Percentiles rank a stretch among this genome's conserved stretches.
Conservation (phyloP, 2,329 filamentous ascomycete genomes). For the Aspergillus phoenicis region DNA sequence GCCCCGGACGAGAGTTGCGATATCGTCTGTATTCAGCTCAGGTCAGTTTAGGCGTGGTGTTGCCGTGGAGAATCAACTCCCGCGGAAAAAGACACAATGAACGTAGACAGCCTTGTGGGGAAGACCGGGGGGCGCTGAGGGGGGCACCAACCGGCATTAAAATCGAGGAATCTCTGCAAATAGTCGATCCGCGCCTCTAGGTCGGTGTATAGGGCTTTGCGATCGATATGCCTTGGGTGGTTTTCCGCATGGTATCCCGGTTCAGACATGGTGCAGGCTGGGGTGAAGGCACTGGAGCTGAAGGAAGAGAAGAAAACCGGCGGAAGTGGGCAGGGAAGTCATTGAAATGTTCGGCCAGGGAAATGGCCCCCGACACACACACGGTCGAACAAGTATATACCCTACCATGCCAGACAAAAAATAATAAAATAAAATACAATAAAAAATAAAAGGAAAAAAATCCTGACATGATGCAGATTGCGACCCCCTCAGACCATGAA, state of each 20-base stretch:
- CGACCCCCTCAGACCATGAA: background rate
- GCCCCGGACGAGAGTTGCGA: slow-evolving; percentile 69
- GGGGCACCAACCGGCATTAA: slow-evolving; percentile 62
- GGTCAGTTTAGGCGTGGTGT: background rate
- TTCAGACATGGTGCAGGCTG: background rate
- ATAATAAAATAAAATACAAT: background rate
- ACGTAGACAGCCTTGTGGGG: background rate
- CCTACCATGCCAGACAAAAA: background rate
- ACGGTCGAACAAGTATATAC: background rate
- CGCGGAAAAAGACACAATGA: background rate
- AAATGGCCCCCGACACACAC: background rate
- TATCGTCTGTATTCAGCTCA: slow-evolving; percentile 59
- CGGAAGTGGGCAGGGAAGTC: background rate
- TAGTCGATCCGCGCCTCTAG: slow-evolving; percentile 71
- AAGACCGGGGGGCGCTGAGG: background rate
- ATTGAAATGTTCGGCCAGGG: background rate
- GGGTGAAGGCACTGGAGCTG: background rate
- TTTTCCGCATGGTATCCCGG: background rate
- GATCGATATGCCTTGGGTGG: slow-evolving; percentile 59
- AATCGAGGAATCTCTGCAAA: slow-evolving; percentile 74
- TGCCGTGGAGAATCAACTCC: background rate
- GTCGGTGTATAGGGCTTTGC: slow-evolving; percentile 70
- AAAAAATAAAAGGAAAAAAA: background rate
- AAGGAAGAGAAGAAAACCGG: background rate
- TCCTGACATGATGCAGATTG: background rate